Evolutionary conservation across 495 filamentous ascomycete species (phyloP).

Genomic region (Penicillium soppii): DNA sequence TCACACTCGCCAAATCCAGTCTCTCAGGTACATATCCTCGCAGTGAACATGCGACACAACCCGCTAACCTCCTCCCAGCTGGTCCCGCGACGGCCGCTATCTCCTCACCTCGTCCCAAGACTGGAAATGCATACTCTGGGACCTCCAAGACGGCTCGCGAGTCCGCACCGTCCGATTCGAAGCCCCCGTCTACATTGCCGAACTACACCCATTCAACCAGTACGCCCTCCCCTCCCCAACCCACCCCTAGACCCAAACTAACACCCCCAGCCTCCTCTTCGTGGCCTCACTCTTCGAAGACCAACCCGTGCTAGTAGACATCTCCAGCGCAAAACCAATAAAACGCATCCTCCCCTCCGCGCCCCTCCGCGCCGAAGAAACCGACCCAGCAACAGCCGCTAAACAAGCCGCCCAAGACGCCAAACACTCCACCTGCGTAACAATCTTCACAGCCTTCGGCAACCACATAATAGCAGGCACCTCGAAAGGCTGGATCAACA

Average conservation of each 20-base stretch:
- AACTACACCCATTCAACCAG: slow-evolving; percentile 90
- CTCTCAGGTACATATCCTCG: slow-evolving; percentile 53
- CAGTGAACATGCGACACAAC: not conserved
- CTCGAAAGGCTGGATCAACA: slow-evolving; percentile 92
- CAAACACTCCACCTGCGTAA: slow-evolving; percentile 88
- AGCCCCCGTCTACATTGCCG: slow-evolving; percentile 91
- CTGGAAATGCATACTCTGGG: slow-evolving; percentile 95
- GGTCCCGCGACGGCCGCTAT: slow-evolving; percentile 88
- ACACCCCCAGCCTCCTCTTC: slow-evolving; percentile 63
- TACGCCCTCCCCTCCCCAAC: slow-evolving; percentile 41
- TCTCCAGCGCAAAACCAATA: slow-evolving; percentile 60
- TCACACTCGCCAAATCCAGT: slow-evolving; percentile 87
- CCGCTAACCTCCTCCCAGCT: slow-evolving; percentile 53
- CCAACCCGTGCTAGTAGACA: slow-evolving; percentile 81
- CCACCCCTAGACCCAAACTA: not conserved
- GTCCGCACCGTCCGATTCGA: slow-evolving; percentile 77
- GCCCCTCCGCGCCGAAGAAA: slow-evolving; percentile 68
- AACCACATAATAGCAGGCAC: slow-evolving; percentile 88
- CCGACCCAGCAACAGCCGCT: slow-evolving; percentile 62
- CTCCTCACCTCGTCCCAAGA: slow-evolving; percentile 93
- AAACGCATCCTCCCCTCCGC: slow-evolving; percentile 79
- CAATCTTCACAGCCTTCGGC: slow-evolving; percentile 80
- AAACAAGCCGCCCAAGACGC: slow-evolving; percentile 90
- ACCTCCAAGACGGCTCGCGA: slow-evolving; percentile 71
- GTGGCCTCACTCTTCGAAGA: slow-evolving; percentile 92